Evolutionary conservation across 2,329 filamentous ascomycete genomes (phyloP), one percentile per base, ranked within the genome.

Genomic region (Fusarium armeniacum): DNA sequence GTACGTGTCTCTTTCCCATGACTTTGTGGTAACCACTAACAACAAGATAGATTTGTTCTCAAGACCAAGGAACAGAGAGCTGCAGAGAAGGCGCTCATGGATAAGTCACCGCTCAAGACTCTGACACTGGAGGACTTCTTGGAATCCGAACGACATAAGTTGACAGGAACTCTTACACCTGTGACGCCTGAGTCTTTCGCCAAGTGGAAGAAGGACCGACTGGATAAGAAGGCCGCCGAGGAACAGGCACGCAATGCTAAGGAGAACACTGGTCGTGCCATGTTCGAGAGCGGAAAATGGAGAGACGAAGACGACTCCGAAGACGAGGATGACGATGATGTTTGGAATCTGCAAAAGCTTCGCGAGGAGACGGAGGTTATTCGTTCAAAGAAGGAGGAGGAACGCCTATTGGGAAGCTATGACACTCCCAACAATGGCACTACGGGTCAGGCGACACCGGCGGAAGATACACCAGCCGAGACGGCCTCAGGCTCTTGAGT

Each of bases 211-310:
- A 91, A 94, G 82, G 92, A 97, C 55, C 91, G 96, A 45, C 78
- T 98, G 73, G 90, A 94, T 81, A 99, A 99, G 90, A 98, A 97
- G 86, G 91, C 91, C 18, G 96, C 96, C 24, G 96, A 99, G 76
- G 92, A 96, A 72, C 90, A 97, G 81, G 93, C 94, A 49, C 90
- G 91, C 77, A 90, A 91, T 81, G 93, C 94, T 77, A 98, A 97
- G 86, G 96, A 99, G 75, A 95, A 94, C 24, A 99, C 96, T 22
- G 96, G 96, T 76, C 90, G 94, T 82, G 93, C 94, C 10, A 86
- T 99, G 82, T 99, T 99, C 79, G 96, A 99, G 82, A 96, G 94
- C 80, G 96, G 96, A 76, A 94, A 97, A 79, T 99, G 95, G 95
- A 85, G 89, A 65, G 87, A 87, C 28, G 87, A 87, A 44, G 87